phyloP scores from a whole-genome alignment of 2,329 filamentous ascomycete species.

The Aotearoamyces nothofagi region DNA sequence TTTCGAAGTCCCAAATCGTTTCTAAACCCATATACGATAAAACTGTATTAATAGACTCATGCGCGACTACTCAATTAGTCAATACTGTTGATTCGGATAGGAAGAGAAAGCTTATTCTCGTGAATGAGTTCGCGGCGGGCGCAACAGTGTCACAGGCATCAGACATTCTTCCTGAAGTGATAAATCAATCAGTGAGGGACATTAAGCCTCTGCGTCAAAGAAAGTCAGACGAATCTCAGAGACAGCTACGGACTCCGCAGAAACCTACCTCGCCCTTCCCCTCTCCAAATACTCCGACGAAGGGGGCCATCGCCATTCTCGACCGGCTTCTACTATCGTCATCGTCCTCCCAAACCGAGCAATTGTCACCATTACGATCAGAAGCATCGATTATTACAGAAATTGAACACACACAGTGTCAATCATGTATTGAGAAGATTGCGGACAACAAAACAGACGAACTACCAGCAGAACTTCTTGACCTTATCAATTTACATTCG shows the following conservation, averaged over 20 bases:
- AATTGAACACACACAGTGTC: slow-evolving; percentile 6
- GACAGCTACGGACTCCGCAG: slow-evolving; percentile 13
- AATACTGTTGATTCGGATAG: slow-evolving; percentile 15
- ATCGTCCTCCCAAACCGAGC: background rate
- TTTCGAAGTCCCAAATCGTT: slow-evolving; percentile 24
- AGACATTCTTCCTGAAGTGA: slow-evolving; percentile 4
- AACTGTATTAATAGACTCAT: slow-evolving; percentile 12
- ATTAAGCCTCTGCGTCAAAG: slow-evolving; percentile 7
- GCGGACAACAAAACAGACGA: slow-evolving; percentile 8
- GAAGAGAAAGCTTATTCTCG: slow-evolving; percentile 15
- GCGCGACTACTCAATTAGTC: slow-evolving; percentile 18
- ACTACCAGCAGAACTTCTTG: slow-evolving; percentile 36
- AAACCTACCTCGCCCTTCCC: slow-evolving; percentile 8
- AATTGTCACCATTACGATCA: slow-evolving; percentile 2
- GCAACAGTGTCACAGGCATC: slow-evolving; percentile 9
- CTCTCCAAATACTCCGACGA: slow-evolving; percentile 16
- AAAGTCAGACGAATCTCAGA: slow-evolving; percentile 4
- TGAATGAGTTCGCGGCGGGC: slow-evolving; percentile 4
- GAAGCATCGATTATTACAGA: slow-evolving; percentile 3
- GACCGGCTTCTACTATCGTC: slow-evolving; percentile 15
- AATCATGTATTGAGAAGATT: too few species aligned
- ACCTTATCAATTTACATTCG: slow-evolving; percentile 47
- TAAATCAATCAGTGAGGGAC: slow-evolving; percentile 3
- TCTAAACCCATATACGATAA: slow-evolving; percentile 20
- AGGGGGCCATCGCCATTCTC: slow-evolving; percentile 15